Base-by-base conservation (phyloP, 1,139 yeast genomes). In the Lodderomyces parapsilosis region DNA sequence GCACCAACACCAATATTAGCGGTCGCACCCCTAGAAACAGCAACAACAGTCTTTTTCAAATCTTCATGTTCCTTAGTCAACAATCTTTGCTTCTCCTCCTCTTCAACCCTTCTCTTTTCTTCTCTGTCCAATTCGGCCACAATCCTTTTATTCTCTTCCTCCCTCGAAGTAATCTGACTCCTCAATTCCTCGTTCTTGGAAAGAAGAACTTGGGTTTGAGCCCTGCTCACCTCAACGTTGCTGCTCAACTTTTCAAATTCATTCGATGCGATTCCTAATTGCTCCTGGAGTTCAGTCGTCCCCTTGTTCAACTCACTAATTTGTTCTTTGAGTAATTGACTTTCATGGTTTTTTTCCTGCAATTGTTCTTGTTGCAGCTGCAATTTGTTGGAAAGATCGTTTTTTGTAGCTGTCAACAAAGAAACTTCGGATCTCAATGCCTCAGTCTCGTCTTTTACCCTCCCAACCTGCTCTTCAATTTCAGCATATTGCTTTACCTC, bases 401-500 rank as follows among this genome's bases (percentile, higher is more conserved):
- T n/a, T n/a, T n/a, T n/a, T n/a, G n/a, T n/a, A n/a, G n/a, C n/a
- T n/a, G n/a, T n/a, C n/a, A n/a, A n/a, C n/a, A n/a, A n/a, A n/a
- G n/a, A n/a, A n/a, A n/a, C n/a, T n/a, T 91, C 95, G 41, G 88
- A 80, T 54, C 86, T 75, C 51, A 91, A 72, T 42, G 82, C 78
- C 48, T 83, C 88, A 10, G 86, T 77, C 56, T 90, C 97, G 48
- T 75, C 78, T 43, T 76, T 80, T 1, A 91, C 80, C 17, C 74
- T 63, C 9, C 68, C 66, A 51, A 89, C 71, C 39, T 77, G 72
- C 5, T 72, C 62, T 58, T 88, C 91, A 37, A 88, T 86, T 53
- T 81, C 81, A 43, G 78, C 77, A 36, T 84, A 86, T 54, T 87
- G 94, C 48, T 78, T 76, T 4, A 85, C 86, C 60, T 91, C 96